A percentile compares a stretch with the other conserved stretches of the same genome.
Evolutionary conservation across 2,329 filamentous ascomycete species (phyloP).

Genomic region (Cyphellophora attinorum): DNA sequence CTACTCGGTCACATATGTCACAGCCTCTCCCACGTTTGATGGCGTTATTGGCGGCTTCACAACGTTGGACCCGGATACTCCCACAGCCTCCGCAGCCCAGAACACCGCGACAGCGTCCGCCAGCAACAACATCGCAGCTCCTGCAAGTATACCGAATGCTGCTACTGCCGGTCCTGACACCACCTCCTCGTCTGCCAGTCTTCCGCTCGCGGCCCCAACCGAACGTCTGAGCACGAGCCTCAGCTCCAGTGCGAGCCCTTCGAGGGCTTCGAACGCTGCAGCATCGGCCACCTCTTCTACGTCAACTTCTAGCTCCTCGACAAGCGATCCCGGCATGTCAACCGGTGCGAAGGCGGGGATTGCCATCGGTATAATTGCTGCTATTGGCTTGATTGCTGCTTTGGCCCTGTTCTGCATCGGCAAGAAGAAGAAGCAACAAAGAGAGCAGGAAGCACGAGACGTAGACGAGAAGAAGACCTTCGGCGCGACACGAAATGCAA

Average conservation of each 20-base stretch:
- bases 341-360: slow-evolving; percentile 64
- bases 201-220: slow-evolving; percentile 11
- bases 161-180: slow-evolving; percentile 6
- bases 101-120: slow-evolving; percentile 2
- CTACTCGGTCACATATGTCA: slow-evolving; percentile 39
- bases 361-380: slow-evolving; percentile 68
- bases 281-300: slow-evolving; percentile 5
- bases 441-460: slow-evolving; percentile 31
- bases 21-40: slow-evolving; percentile 41
- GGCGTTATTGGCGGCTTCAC: slow-evolving; percentile 40
- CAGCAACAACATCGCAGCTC: slow-evolving; percentile 2
- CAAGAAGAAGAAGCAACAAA: slow-evolving; percentile 55
- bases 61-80: slow-evolving; percentile 21
- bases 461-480: slow-evolving; percentile 52
- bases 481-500: slow-evolving; percentile 23
- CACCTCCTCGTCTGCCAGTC: slow-evolving; percentile 16
- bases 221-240: slow-evolving; percentile 8
- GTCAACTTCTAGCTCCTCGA: slow-evolving; percentile 6
- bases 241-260: slow-evolving; percentile 9
- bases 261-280: slow-evolving; percentile 4
- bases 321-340: slow-evolving; percentile 29
- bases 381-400: slow-evolving; percentile 56
- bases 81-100: slow-evolving; percentile 2
- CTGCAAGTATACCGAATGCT: slow-evolving; percentile 5
- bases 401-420: slow-evolving; percentile 63